Evolutionary conservation across 768 basidiomycete species (phyloP).

Genomic region (Dacryopinax spathularia): DNA sequence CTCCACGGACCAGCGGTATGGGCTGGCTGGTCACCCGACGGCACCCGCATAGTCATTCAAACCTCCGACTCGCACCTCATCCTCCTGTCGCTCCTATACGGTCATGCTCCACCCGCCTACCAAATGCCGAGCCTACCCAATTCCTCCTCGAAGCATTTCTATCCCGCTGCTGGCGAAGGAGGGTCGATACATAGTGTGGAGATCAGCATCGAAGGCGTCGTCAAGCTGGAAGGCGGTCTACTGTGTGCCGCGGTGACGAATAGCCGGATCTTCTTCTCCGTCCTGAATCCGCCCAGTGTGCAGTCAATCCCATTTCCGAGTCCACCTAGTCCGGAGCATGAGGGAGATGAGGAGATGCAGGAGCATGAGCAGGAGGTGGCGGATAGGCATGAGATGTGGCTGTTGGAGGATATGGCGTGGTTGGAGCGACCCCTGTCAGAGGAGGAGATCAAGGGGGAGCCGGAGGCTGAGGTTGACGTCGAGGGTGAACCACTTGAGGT

Average conservation of each 20-base stretch:
- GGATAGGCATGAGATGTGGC: constrained; percentile 50
- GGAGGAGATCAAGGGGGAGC: background rate
- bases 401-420: constrained; percentile 56
- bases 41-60: constrained; percentile 69
- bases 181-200: constrained; percentile 50
- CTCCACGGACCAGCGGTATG: constrained; percentile 72
- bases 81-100: constrained; percentile 50
- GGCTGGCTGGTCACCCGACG: constrained; percentile 74
- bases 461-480: background rate
- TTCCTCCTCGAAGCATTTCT: constrained; percentile 49
- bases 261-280: constrained; percentile 48
- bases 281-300: constrained; percentile 54
- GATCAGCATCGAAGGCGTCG: constrained; percentile 66
- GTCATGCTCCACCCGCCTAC: constrained; percentile 41
- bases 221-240: constrained; percentile 60
- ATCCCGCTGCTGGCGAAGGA: constrained; percentile 70
- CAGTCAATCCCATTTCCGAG: constrained; percentile 60
- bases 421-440: constrained; percentile 21
- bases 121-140: constrained; percentile 36
- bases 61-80: constrained; percentile 71
- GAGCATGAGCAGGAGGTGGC: constrained; percentile 22
- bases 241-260: constrained; percentile 18
- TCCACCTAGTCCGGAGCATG: constrained; percentile 33
- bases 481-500: background rate
- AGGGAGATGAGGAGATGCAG: constrained; percentile 26